phyloP scores from a whole-genome alignment of 805 yeast genomes.

The Cyberlindnera veronae region DNA sequence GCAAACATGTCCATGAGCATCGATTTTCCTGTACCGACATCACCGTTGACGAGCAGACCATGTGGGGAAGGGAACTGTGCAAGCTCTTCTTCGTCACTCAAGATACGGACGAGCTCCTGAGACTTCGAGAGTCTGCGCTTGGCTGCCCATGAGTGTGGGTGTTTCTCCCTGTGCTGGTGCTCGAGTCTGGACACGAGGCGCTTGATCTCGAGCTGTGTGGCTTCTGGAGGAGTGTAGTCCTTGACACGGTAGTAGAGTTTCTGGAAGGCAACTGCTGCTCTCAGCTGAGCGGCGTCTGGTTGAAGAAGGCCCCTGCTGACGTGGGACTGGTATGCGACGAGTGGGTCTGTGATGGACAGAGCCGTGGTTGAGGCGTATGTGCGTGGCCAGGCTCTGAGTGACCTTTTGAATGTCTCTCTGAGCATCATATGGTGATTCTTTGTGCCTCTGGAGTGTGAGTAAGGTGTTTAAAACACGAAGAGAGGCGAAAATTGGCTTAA shows the following conservation, averaged over 20 bases:
- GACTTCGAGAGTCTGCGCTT: conserved; percentile 9
- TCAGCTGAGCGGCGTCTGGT: conserved; percentile 56
- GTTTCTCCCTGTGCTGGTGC: neutral
- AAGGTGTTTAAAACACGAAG: neutral
- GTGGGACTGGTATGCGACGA: conserved; percentile 49
- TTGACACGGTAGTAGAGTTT: conserved; percentile 53
- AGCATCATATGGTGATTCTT: neutral
- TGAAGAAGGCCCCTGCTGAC: conserved; percentile 48
- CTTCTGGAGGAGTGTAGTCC: conserved; percentile 48
- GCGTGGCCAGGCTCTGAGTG: neutral
- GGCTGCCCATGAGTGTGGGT: neutral
- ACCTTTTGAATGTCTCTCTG: neutral
- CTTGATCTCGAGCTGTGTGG: conserved; percentile 8
- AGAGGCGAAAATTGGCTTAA: neutral
- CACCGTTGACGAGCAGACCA: conserved; percentile 61
- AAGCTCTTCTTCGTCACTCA: conserved; percentile 62
- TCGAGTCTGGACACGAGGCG: conserved; percentile 11
- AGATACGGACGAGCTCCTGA: conserved; percentile 42
- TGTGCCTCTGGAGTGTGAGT: too few species aligned
- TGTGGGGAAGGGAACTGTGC: conserved; percentile 54
- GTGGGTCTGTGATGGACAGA: conserved; percentile 60
- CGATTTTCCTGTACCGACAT: conserved; percentile 73
- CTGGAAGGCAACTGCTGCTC: conserved; percentile 61
- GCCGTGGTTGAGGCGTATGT: conserved; percentile 14
- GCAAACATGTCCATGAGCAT: conserved; percentile 75